Evolutionary conservation across 1,139 yeast species (phyloP).

Genomic region (Scheffersomyces lignicola): DNA sequence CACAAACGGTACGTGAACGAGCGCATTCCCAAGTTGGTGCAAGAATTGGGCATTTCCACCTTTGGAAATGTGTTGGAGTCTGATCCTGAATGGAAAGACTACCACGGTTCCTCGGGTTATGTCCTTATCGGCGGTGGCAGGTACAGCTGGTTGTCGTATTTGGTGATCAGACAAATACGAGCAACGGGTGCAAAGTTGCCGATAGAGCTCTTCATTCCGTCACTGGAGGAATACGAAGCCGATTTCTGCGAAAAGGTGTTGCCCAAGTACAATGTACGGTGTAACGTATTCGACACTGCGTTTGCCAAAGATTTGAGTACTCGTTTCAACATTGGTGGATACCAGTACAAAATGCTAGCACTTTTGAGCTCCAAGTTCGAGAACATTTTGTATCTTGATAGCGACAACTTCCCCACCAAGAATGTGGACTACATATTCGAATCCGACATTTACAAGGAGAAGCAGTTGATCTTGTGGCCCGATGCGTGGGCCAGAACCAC

Average conservation of each 20-base stretch:
- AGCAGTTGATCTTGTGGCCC: constrained; percentile 51
- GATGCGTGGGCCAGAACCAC: constrained; percentile 54
- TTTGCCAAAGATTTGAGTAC: constrained; percentile 23
- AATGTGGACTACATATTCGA: constrained; percentile 53
- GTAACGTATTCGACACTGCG: constrained; percentile 46
- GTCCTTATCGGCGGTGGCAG: constrained; percentile 48
- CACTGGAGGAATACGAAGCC: constrained; percentile 46
- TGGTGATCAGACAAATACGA: constrained; percentile 44
- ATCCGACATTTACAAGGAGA: constrained; percentile 37
- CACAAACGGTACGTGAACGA: constrained; percentile 31
- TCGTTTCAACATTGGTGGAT: constrained; percentile 49
- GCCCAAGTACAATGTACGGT: constrained; percentile 54
- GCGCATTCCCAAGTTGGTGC: constrained; percentile 31
- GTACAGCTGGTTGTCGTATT: constrained; percentile 45
- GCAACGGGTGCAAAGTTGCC: constrained; percentile 41
- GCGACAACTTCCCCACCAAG: constrained; percentile 63
- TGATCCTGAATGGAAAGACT: constrained; percentile 38
- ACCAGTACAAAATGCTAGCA: constrained; percentile 64
- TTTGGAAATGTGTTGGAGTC: constrained; percentile 37
- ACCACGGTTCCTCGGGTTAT: constrained; percentile 38
- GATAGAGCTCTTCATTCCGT: constrained; percentile 53
- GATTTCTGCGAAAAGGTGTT: constrained; percentile 53
- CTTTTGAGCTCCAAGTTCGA: constrained; percentile 59
- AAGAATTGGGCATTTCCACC: constrained; percentile 32
- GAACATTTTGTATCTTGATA: constrained; percentile 61